Conservation (phyloP, 2,329 filamentous ascomycete species). For the Penicillium sp. region DNA sequence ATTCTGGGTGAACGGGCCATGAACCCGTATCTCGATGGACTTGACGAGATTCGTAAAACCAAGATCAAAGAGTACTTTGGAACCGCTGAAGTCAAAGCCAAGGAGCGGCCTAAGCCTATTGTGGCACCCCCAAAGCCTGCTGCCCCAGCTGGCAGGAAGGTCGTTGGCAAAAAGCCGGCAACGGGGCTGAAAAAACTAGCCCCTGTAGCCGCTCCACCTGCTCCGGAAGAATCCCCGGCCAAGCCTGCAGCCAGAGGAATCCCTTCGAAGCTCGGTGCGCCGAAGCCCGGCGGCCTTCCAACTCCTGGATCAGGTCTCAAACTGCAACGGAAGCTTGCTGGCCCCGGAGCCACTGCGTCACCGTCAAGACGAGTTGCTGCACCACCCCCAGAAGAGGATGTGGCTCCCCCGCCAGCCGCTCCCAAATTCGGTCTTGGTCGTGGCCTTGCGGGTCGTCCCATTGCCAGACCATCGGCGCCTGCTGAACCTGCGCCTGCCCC, state of each 20-base stretch:
- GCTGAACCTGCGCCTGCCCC: conserved; percentile 50
- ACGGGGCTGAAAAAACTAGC: conserved; percentile 50
- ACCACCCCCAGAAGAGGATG: conserved; percentile 47
- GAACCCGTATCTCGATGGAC: conserved; percentile 83
- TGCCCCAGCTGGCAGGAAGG: conserved; percentile 57
- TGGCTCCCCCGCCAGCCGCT: conserved; percentile 40
- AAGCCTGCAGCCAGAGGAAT: conserved; percentile 41
- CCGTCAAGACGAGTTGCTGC: conserved; percentile 45
- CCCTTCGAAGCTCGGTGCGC: conserved; percentile 47
- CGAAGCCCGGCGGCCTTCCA: conserved; percentile 41
- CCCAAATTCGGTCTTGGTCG: conserved; percentile 64
- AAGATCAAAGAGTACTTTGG: conserved; percentile 95
- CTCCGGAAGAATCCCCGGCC: conserved; percentile 37
- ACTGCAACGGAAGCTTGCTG: conserved; percentile 43
- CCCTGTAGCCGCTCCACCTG: conserved; percentile 35
- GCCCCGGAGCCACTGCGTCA: conserved; percentile 40
- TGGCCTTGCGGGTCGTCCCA: conserved; percentile 79
- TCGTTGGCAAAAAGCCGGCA: conserved; percentile 52
- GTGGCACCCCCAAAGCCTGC: conserved; percentile 58
- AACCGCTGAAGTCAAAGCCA: conserved; percentile 77
- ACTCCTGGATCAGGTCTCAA: conserved; percentile 44
- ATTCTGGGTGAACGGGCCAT: conserved; percentile 96
- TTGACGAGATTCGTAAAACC: conserved; percentile 92
- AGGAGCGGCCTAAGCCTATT: conserved; percentile 83
- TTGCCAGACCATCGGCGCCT: conserved; percentile 64